These are phyloP conservation scores for Globisporangium megalacanthum DNA, from an alignment of 352 stramenopile genomes.

Conservation along the genomic window DNA sequence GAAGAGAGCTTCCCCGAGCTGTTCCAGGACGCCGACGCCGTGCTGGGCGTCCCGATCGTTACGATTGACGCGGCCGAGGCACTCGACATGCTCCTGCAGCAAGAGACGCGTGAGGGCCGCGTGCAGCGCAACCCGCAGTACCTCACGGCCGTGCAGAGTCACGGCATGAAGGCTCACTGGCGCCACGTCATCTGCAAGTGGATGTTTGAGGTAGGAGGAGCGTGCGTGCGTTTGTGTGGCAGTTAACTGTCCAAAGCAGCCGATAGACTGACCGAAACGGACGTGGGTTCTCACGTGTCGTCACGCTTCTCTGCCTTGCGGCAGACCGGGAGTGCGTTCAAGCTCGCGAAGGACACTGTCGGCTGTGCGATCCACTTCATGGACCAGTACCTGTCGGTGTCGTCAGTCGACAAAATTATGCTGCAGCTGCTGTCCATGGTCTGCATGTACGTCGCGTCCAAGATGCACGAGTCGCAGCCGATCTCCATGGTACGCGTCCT, in stretches of 20 bases:
- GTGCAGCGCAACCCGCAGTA: slow-evolving; percentile 23
- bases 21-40: not conserved
- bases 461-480: slow-evolving; percentile 47
- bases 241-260: too few species aligned
- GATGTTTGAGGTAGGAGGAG: slow-evolving; percentile 38
- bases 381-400: slow-evolving; percentile 36
- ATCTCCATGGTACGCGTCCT: slow-evolving; percentile 31
- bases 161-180: slow-evolving; percentile 41
- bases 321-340: slow-evolving; percentile 42
- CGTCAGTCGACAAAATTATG: slow-evolving; percentile 46
- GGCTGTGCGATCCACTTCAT: slow-evolving; percentile 39
- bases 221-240: not conserved
- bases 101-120: slow-evolving; percentile 17
- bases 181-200: slow-evolving; percentile 38
- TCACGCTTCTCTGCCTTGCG: not conserved
- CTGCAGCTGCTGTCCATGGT: slow-evolving; percentile 50
- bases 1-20: not conserved
- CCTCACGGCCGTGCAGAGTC: slow-evolving; percentile 23
- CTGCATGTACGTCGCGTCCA: slow-evolving; percentile 43
- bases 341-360: slow-evolving; percentile 39
- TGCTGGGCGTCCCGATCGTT: not conserved
- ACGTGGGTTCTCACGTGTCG: not conserved
- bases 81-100: slow-evolving; percentile 20
- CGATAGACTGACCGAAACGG: too few species aligned
- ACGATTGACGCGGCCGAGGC: slow-evolving; percentile 17